These are phyloP conservation scores for Mucor indicus DNA, from an alignment of 371 early-diverging fungal genomes.

Conservation along the genomic window DNA sequence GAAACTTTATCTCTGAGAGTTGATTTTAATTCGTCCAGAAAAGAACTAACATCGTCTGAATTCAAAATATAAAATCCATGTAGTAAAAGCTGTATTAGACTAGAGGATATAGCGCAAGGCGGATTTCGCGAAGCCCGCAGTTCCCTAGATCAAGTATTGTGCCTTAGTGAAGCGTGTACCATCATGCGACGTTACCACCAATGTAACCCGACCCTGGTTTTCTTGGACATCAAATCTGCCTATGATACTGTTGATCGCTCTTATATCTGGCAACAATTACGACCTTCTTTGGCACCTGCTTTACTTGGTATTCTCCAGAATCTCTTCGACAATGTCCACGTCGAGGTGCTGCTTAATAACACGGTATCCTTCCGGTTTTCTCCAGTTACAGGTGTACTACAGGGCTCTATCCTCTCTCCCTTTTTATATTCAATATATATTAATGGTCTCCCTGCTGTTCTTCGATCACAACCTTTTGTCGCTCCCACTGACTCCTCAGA, in stretches of 20 bases:
- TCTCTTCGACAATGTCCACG: slow-evolving; percentile 9
- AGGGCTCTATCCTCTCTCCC: slow-evolving; percentile 27
- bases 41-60: no score
- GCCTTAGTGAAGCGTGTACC: slow-evolving; percentile 8
- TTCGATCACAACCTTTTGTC: background rate
- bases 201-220: slow-evolving; percentile 5
- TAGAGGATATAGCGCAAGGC: slow-evolving; percentile 23
- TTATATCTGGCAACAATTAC: background rate
- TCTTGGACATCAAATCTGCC: slow-evolving; percentile 20
- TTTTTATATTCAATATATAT: slow-evolving; percentile 21
- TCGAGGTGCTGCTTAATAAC: slow-evolving; percentile 5
- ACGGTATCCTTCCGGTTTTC: background rate
- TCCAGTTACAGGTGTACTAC: slow-evolving; percentile 22
- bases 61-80: no score
- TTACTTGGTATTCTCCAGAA: slow-evolving; percentile 1
- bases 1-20: no score
- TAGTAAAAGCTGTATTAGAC: no score
- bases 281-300: background rate
- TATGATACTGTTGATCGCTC: slow-evolving; percentile 20
- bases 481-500: no score
- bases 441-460: slow-evolving; percentile 10
- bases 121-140: slow-evolving; percentile 11
- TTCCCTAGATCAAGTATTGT: slow-evolving; percentile 7
- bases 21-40: no score
- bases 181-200: background rate